phyloP scores from a whole-genome alignment of 1,284 basidiomycete genomes.

The Vanrija pseudolonga region DNA sequence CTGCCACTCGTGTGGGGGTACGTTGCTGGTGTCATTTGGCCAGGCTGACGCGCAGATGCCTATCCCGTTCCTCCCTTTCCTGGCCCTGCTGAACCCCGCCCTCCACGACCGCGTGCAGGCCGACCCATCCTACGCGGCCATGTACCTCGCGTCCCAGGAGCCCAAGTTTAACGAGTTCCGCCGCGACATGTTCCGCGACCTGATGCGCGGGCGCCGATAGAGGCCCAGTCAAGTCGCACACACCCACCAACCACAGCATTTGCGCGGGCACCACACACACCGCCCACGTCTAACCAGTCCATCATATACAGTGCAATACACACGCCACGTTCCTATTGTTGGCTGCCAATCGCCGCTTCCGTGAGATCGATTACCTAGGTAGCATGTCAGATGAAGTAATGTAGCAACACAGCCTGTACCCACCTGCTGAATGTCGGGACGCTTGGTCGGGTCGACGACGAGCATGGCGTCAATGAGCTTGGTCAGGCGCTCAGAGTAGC shows the following conservation, averaged over 20 bases:
- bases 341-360: slow-evolving; percentile 53
- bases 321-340: background rate
- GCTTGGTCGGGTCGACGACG: slow-evolving; percentile 69
- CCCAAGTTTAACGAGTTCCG: too few species aligned
- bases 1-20: too few species aligned
- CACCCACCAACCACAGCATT: background rate
- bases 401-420: slow-evolving; percentile 3
- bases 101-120: too few species aligned
- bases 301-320: too few species aligned
- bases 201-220: background rate
- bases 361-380: slow-evolving; percentile 68
- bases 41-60: too few species aligned
- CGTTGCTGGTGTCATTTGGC: too few species aligned
- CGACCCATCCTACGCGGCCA: too few species aligned
- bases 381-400: slow-evolving; percentile 12
- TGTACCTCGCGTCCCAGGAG: too few species aligned
- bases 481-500: slow-evolving; percentile 73
- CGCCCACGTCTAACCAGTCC: too few species aligned
- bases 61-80: too few species aligned
- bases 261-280: background rate
- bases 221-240: background rate
- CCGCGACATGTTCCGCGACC: too few species aligned
- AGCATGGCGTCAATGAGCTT: slow-evolving; percentile 79
- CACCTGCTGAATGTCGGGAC: slow-evolving; percentile 81
- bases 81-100: too few species aligned